Evolutionary conservation across 441 rosid genomes (phyloP).

Genomic region (Pelargonium australe): DNA sequence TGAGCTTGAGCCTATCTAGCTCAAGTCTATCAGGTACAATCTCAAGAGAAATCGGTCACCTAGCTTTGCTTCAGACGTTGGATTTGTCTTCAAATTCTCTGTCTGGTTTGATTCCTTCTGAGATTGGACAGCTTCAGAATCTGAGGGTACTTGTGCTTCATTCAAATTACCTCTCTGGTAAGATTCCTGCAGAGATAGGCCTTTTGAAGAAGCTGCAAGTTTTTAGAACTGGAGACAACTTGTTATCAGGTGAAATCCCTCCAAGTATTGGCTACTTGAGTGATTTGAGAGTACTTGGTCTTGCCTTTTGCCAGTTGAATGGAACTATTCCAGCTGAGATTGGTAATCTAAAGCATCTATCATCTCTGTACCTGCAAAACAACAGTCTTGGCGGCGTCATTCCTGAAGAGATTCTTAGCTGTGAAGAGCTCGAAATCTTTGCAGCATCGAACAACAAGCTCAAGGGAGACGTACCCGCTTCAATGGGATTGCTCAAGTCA

Average conservation of each 20-base stretch:
- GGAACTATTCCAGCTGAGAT: constrained; percentile 71
- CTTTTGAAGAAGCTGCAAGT: constrained; percentile 52
- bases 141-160: constrained; percentile 50
- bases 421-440: constrained; percentile 42
- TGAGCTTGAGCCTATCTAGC: constrained; percentile 53
- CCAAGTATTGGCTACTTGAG: constrained; percentile 50
- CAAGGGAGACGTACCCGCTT: constrained; percentile 55
- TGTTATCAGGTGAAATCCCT: constrained; percentile 49
- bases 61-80: constrained; percentile 43
- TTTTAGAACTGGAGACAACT: constrained; percentile 64
- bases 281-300: constrained; percentile 47
- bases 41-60: constrained; percentile 37
- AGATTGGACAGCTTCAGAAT: constrained; percentile 61
- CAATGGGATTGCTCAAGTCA: constrained; percentile 44
- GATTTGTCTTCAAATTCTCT: constrained; percentile 62
- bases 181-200: constrained; percentile 60
- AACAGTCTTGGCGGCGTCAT: constrained; percentile 55
- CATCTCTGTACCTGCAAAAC: constrained; percentile 44
- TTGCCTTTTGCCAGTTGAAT: constrained; percentile 63
- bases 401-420: constrained; percentile 50
- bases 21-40: constrained; percentile 61
- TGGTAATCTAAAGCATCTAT: constrained; percentile 52
- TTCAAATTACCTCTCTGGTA: constrained; percentile 60
- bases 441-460: constrained; percentile 59
- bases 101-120: constrained; percentile 56